Percentiles rank a stretch among this genome's conserved stretches.
Evolutionary conservation across 2,329 filamentous ascomycete species (phyloP).

Genomic region (Sclerotinia borealis): DNA sequence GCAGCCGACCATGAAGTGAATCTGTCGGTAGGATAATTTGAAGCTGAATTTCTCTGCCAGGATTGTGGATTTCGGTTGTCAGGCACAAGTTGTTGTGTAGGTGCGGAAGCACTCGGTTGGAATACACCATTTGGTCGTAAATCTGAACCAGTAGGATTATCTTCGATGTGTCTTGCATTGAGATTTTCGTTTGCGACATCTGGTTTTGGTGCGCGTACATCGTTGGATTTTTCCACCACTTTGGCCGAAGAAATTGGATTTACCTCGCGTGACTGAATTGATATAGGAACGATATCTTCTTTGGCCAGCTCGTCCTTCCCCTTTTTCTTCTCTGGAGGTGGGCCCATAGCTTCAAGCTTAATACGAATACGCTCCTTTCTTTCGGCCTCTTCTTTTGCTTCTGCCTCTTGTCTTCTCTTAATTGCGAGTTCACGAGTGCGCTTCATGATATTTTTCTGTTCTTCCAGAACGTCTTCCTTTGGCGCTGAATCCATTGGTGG

Average conservation of each 20-base stretch:
- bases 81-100: constrained; percentile 18
- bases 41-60: constrained; percentile 30
- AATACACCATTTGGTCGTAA: constrained; percentile 23
- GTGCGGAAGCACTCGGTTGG: constrained; percentile 26
- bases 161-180: constrained; percentile 8
- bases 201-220: constrained; percentile 14
- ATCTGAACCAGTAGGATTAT: constrained; percentile 13
- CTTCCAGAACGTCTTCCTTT: constrained; percentile 51
- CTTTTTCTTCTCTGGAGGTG: constrained; percentile 54
- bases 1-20: constrained; percentile 43
- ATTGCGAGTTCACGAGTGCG: constrained; percentile 64
- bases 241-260: constrained; percentile 9
- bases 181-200: constrained; percentile 13
- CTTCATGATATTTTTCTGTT: constrained; percentile 66
- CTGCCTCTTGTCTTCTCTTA: constrained; percentile 61
- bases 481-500: constrained; percentile 31
- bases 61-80: constrained; percentile 25
- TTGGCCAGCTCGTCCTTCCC: constrained; percentile 46
- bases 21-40: constrained; percentile 43
- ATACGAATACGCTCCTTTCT: constrained; percentile 63
- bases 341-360: constrained; percentile 65
- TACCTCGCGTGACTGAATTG: constrained; percentile 27
- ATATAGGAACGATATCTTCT: constrained; percentile 39
- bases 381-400: constrained; percentile 66
- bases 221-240: constrained; percentile 15